Base-by-base conservation (phyloP, 495 filamentous ascomycete genomes). In the Tuber microsphaerosporum region DNA sequence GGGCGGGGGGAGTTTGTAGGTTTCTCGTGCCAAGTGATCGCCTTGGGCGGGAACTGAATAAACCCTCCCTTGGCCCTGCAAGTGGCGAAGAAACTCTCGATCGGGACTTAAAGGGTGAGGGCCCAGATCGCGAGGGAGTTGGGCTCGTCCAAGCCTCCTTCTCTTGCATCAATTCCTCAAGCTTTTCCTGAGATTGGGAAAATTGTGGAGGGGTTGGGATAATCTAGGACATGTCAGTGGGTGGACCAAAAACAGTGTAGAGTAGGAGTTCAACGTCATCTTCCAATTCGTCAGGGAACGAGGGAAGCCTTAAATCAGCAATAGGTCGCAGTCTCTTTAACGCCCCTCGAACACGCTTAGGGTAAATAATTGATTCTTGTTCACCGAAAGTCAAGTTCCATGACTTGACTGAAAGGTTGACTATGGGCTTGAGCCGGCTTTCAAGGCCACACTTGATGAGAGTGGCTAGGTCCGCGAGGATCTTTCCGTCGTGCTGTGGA, bases 381-480 rank as follows among this genome's bases (percentile, higher is more conserved):
- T 75, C 77, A 2, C 86, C 88, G 82, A 90, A 91, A 0, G 86
- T 89, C 2, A 84, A 76, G 72, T 89, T 88, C 90, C 90, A 93
- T 74, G 89, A 85, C 9, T 85, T 84, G 39, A 91, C 82, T 43
- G 89, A 87, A 7, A 81, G 76, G 73, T 88, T 89, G 20, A 86
- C 85, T 42, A 89, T 85, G 5, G 81, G 82, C 34, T 85, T 86
- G 72, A 91, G 88, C 16, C 84, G 84, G 56, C 87, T 89, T 68
- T 86, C 80, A 16, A 93, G 84, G 12, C 89, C 88, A 48, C 89
- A 85, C 46, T 86, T 84, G 1, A 92, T 82, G 37, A 92, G 83
- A 0, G 79, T 76, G 73, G 89, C 86, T 42, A 91, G 84, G 26
- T 79, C 83, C 68, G 83, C 77, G 6, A 91, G 80, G 7, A 85